Evolutionary conservation across 805 yeast genomes (phyloP), one percentile per base, ranked within the genome.

Genomic region (Candida koratica): DNA sequence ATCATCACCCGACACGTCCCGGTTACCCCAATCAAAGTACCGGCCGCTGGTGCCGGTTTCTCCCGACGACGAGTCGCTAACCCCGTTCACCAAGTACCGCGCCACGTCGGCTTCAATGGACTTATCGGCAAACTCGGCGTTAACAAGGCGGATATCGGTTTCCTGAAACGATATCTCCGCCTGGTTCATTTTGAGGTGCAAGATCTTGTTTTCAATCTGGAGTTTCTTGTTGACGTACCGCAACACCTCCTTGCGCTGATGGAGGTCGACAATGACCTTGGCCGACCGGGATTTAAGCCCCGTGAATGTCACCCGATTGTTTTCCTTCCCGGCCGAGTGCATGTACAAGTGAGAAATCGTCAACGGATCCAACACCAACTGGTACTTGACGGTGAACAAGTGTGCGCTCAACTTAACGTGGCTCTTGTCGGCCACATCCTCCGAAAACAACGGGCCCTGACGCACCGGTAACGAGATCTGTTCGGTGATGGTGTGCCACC

Each of bases 151-250:
- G 9, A 86, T 55, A 52, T 87, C 95, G 5, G 86, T 79, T 13
- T 72, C 72, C 10, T 71, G 66, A 39, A 84, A 73, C 46, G 81
- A 84, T 16, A 87, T 70, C 51, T 83, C 87, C 4, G 85, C 90
- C 31, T 70, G 60, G 42, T 79, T 73, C 67, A 81, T 68, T 44
- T 72, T 74, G 58, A 84, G 69, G 38, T 73, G 74, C 56, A 75
- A 61, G 2, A 62, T 54, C 38, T 60, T 52, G 37, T 59, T 61
- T 20, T 52, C 52, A 20, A 63, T 61, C 9, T 57, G 52, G 42
- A 67, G 55, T 29, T 61, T 60, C 25, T 61, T 57, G 36, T 66
- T 66, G 17, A 64, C 57, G 46, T 63, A 64, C 2, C 62, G 53
- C 14, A 62, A 55, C 23, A 60, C 39, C 38, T 57, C 56, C 38